Base-by-base conservation (phyloP, 345 rosid species). In the Cochlearia excelsa region DNA sequence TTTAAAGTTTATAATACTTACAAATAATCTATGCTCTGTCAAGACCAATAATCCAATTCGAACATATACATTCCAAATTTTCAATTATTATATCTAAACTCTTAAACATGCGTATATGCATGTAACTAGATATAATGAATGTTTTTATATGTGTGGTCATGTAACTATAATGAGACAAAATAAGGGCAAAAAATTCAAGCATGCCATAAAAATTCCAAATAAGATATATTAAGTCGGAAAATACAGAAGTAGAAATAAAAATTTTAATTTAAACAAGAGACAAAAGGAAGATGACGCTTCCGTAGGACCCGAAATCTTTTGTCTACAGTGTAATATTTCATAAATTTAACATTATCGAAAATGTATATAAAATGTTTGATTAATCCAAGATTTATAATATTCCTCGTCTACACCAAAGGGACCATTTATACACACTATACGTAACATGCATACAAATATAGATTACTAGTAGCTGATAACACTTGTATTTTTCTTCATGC, bases 331-430 rank as follows among this genome's bases (percentile, higher is more conserved):
- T 66, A 30, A 45, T 39, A 50, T 16, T 65, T 42, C 56, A 57
- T 23, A 48, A 38, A 11, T 38, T 69, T 59, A 46, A 59, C 67
- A 31, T 51, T 51, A 30, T 66, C 57, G 40, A 63, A 28, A 63
- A 28, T 57, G 9, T 44, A 26, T 64, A 34, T 30, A 51, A 41
- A 47, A 54, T 30, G 57, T 30, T 52, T 55, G 63, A 61, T 61
- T 30, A 38, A 61, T 46, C 67, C 57, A 30, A 61, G 58, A 39
- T 10, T 63, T 46, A 8, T 50, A 56, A 61, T 59, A 51, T 60
- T 68, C 73, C 73, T 68, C 73, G 65, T 60, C 58, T 38, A 65
- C 23, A 41, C 72, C 27, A 46, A 65, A 63, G 65, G 75, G 75
- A 44, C 60, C 66, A 65, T 71, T 28, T 8, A 31, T 43, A 43